These are phyloP conservation scores for Trametes pubescens DNA, from an alignment of 1,284 basidiomycete species.

Conservation along the genomic window DNA sequence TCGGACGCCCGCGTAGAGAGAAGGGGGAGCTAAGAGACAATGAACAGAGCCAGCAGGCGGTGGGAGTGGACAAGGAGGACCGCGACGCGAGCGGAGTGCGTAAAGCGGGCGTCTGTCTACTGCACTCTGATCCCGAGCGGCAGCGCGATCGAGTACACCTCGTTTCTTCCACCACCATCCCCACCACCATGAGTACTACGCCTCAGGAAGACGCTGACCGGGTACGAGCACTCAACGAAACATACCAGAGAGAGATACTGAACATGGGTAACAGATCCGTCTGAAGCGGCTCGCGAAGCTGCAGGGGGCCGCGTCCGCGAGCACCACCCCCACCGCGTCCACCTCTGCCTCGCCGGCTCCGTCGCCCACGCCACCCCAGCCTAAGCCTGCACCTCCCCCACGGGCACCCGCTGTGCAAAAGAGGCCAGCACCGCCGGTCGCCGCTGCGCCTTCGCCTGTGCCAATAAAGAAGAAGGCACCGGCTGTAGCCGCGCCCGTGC, in stretches of 20 bases:
- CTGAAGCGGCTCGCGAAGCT: constrained; percentile 87
- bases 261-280: constrained; percentile 69
- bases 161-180: constrained; percentile 35
- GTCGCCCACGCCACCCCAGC: constrained; percentile 35
- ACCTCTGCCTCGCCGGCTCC: constrained; percentile 45
- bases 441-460: constrained; percentile 38
- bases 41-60: background rate
- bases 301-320: constrained; percentile 53
- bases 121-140: background rate
- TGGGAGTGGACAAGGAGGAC: background rate
- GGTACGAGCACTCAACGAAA: constrained; percentile 50
- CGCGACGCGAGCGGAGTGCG: constrained; percentile 8
- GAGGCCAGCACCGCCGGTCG: constrained; percentile 40
- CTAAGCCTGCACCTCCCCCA: constrained; percentile 28
- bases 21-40: constrained; percentile 4
- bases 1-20: constrained; percentile 5
- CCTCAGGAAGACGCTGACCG: constrained; percentile 81
- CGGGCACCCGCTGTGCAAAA: constrained; percentile 35
- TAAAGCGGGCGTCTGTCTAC: constrained; percentile 6
- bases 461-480: constrained; percentile 58
- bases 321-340: constrained; percentile 44
- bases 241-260: background rate
- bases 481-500: constrained; percentile 42
- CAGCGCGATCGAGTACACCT: constrained; percentile 15
- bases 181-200: constrained; percentile 53